phyloP scores from a whole-genome alignment of 2,329 filamentous ascomycete genomes.

The Ceratocystis alfenasii region DNA sequence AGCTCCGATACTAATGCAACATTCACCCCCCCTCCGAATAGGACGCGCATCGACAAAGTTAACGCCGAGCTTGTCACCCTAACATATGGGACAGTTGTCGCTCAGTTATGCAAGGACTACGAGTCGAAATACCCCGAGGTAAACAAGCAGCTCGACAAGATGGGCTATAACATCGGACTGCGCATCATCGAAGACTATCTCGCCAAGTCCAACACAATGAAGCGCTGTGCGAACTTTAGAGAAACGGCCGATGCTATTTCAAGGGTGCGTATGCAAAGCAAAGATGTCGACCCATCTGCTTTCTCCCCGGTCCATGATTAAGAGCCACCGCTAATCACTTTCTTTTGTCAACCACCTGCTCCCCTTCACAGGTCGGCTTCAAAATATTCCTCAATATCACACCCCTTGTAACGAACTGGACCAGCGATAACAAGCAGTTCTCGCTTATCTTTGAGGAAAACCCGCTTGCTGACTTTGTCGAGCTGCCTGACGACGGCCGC shows the following conservation, averaged over 20 bases:
- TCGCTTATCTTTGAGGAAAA: constrained; percentile 95
- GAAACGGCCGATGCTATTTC: constrained; percentile 96
- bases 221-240: constrained; percentile 80
- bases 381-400: constrained; percentile 98
- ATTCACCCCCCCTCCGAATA: constrained; percentile 31
- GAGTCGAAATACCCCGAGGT: constrained; percentile 89
- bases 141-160: constrained; percentile 95
- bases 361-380: constrained; percentile 64
- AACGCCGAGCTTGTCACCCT: constrained; percentile 94
- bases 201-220: constrained; percentile 82
- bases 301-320: neutral
- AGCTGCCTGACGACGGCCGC: constrained; percentile 86
- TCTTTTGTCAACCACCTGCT: neutral
- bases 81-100: constrained; percentile 95
- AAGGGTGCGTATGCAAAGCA: constrained; percentile 46
- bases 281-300: neutral
- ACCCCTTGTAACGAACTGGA: constrained; percentile 89
- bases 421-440: constrained; percentile 90
- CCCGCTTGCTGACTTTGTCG: constrained; percentile 91
- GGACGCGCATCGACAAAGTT: constrained; percentile 91
- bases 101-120: constrained; percentile 92
- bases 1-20: constrained; percentile 5
- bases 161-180: constrained; percentile 97
- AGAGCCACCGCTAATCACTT: neutral
- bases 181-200: constrained; percentile 95